These are phyloP conservation scores for Candida mesenterica DNA, from an alignment of 1,139 yeast species.

Conservation along the genomic window DNA sequence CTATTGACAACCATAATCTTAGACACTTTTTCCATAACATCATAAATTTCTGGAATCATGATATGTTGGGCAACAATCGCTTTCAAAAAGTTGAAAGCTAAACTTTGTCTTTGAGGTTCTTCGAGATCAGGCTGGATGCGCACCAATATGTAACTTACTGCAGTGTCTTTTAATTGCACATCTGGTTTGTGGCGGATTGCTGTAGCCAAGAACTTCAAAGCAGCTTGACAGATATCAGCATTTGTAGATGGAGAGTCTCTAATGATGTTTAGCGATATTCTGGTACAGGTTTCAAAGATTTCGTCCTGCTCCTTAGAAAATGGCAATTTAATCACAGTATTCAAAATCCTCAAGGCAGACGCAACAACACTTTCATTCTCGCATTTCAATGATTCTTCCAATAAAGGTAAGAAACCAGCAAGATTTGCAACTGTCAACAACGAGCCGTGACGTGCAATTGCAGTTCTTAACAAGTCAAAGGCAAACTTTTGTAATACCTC, in stretches of 20 bases:
- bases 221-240: constrained; percentile 78
- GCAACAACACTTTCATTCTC: constrained; percentile 75
- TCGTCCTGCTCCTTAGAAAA: constrained; percentile 56
- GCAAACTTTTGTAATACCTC: constrained; percentile 73
- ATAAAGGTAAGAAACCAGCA: constrained; percentile 71
- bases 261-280: constrained; percentile 63
- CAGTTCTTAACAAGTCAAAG: constrained; percentile 72
- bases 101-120: constrained; percentile 86
- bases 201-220: constrained; percentile 71
- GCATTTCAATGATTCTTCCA: constrained; percentile 58
- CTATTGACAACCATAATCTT: constrained; percentile 91
- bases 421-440: constrained; percentile 62
- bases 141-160: constrained; percentile 73
- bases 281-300: constrained; percentile 56
- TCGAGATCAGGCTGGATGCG: constrained; percentile 84
- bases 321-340: constrained; percentile 59
- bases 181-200: constrained; percentile 69
- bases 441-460: constrained; percentile 58
- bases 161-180: constrained; percentile 64
- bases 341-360: constrained; percentile 64
- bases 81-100: constrained; percentile 80
- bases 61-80: constrained; percentile 72
- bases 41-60: constrained; percentile 86
- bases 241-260: constrained; percentile 78
- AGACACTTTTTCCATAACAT: constrained; percentile 78